These are phyloP conservation scores for Neonectria coccinea DNA, from an alignment of 2,329 filamentous ascomycete genomes.

Conservation along the genomic window DNA sequence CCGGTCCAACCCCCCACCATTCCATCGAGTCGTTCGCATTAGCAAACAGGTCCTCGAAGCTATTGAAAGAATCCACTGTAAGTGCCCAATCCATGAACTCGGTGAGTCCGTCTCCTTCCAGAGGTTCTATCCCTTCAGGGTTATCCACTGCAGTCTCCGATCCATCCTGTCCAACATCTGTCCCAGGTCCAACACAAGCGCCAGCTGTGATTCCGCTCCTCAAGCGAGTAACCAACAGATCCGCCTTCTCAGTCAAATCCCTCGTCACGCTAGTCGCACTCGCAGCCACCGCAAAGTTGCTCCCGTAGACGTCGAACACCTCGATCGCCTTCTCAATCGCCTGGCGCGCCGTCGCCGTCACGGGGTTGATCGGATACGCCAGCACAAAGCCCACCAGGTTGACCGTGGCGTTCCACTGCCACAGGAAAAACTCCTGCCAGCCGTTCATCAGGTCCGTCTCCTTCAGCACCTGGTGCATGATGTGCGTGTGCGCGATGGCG, in stretches of 20 bases:
- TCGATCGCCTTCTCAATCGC: slow-evolving; percentile 55
- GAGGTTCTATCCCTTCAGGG: not conserved
- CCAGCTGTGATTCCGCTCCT: slow-evolving; percentile 26
- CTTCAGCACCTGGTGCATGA: slow-evolving; percentile 42
- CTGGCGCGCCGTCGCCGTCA: slow-evolving; percentile 38
- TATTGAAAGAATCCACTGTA: slow-evolving; percentile 44
- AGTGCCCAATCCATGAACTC: slow-evolving; percentile 47
- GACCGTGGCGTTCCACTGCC: slow-evolving; percentile 49
- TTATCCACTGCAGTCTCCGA: not conserved
- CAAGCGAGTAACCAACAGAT: slow-evolving; percentile 29
- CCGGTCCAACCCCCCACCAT: slow-evolving; percentile 14
- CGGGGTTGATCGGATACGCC: slow-evolving; percentile 45
- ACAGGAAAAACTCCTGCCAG: slow-evolving; percentile 46
- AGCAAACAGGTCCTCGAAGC: slow-evolving; percentile 41
- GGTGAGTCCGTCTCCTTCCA: slow-evolving; percentile 29
- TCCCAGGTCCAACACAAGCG: slow-evolving; percentile 2
- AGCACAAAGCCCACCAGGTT: slow-evolving; percentile 50
- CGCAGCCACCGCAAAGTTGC: slow-evolving; percentile 56
- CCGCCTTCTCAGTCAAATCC: slow-evolving; percentile 39
- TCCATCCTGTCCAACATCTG: not conserved
- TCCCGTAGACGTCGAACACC: slow-evolving; percentile 51
- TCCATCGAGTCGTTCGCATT: slow-evolving; percentile 27
- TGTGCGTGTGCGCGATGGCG: slow-evolving; percentile 41
- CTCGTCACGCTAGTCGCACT: slow-evolving; percentile 53
- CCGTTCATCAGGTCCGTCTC: slow-evolving; percentile 43